Conservation (phyloP, 306 rosid species). For the Cicer judaicum region DNA sequence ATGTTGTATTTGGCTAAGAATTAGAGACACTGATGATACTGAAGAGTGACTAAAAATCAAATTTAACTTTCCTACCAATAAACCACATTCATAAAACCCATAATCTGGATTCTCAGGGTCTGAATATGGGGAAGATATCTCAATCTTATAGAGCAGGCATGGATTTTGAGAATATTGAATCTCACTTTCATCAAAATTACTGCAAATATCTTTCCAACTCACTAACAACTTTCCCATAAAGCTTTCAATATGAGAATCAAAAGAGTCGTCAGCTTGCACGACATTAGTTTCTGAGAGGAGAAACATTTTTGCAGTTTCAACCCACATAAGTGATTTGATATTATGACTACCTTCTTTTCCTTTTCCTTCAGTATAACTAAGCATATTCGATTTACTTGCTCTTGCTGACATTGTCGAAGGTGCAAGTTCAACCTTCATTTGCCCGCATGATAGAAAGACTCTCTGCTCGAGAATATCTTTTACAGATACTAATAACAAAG, state of each 20-base stretch:
- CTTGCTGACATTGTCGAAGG: conserved; percentile 51
- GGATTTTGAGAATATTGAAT: conserved; percentile 71
- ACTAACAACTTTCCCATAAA: conserved; percentile 61
- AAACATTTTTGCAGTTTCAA: conserved; percentile 67
- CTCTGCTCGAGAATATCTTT: conserved; percentile 66
- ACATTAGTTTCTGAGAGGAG: conserved; percentile 52
- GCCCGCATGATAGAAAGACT: conserved; percentile 73
- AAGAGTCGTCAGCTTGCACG: conserved; percentile 50
- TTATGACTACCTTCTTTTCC: conserved; percentile 45
- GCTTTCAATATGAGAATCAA: conserved; percentile 50
- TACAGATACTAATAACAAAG: conserved; percentile 55
- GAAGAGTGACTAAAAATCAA: conserved; percentile 65
- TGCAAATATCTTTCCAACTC: conserved; percentile 66
- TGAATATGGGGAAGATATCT: conserved; percentile 57
- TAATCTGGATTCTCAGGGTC: conserved; percentile 48
- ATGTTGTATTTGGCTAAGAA: conserved; percentile 65
- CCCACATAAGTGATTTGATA: conserved; percentile 64
- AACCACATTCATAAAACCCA: conserved; percentile 67
- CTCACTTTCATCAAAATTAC: conserved; percentile 54
- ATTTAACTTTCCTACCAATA: conserved; percentile 80
- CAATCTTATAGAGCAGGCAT: conserved; percentile 65
- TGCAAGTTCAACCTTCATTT: conserved; percentile 60
- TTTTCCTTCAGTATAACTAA: conserved; percentile 50
- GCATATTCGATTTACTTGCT: conserved; percentile 44
- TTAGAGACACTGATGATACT: conserved; percentile 61